A percentile compares a stretch with the other conserved stretches of the same genome.
Evolutionary conservation across 2,329 filamentous ascomycete species (phyloP).

Genomic region (Talaromyces funiculosus): DNA sequence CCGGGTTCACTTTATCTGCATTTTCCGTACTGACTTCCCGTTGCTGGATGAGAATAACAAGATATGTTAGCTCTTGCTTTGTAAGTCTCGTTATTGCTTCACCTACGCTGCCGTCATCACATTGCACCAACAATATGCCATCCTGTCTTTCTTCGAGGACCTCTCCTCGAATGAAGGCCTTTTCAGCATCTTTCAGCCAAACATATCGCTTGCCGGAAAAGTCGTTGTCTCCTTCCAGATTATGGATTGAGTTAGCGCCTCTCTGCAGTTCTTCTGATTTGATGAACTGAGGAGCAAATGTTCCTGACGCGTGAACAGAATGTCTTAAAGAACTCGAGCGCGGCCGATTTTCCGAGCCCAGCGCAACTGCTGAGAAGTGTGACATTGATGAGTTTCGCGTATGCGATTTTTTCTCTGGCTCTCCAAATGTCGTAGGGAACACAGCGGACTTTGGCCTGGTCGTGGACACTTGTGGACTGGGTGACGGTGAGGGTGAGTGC

Average conservation of each 20-base stretch:
- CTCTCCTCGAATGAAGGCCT: slow-evolving; percentile 88
- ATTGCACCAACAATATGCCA: slow-evolving; percentile 75
- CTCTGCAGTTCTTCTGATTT: slow-evolving; percentile 71
- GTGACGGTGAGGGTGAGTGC: slow-evolving; percentile 60
- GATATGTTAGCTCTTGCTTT: slow-evolving; percentile 17
- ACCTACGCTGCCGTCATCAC: slow-evolving; percentile 80
- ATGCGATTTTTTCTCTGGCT: slow-evolving; percentile 49
- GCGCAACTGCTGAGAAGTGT: slow-evolving; percentile 46
- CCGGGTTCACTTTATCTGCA: slow-evolving; percentile 98
- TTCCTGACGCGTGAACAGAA: slow-evolving; percentile 62
- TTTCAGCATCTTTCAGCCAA: slow-evolving; percentile 83
- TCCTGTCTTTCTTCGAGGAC: slow-evolving; percentile 73
- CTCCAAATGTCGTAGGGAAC: slow-evolving; percentile 54
- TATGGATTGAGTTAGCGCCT: slow-evolving; percentile 51
- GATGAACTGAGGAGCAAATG: slow-evolving; percentile 95
- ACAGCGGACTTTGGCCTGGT: slow-evolving; percentile 69
- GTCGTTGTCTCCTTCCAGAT: slow-evolving; percentile 95
- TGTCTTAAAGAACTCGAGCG: slow-evolving; percentile 61
- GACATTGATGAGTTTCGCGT: slow-evolving; percentile 64
- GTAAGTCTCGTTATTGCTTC: not conserved
- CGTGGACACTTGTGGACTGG: slow-evolving; percentile 43
- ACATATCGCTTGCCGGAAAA: slow-evolving; percentile 98
- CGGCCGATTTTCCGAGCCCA: slow-evolving; percentile 37
- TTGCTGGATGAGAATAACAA: slow-evolving; percentile 52
- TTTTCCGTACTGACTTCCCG: slow-evolving; percentile 78